Evolutionary conservation across 208 protist genomes (phyloP).

Genomic region (Trypanosoma vivax): DNA sequence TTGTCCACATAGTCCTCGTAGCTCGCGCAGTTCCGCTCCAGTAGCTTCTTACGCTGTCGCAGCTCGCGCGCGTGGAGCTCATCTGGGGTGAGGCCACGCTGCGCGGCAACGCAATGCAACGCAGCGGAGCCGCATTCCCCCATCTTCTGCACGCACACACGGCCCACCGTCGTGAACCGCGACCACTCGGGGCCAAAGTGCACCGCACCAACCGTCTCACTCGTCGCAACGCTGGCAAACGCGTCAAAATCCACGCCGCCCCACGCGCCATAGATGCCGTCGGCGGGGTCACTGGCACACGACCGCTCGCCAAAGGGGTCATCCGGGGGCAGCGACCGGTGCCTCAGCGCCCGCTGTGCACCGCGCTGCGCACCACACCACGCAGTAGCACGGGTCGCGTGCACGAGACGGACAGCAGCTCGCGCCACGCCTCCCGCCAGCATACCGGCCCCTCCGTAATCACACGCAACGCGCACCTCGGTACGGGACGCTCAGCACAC

Average conservation of each 20-base stretch:
- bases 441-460: too few relatives aligned
- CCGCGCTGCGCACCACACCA: not conserved
- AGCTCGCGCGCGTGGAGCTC: conserved; percentile 46
- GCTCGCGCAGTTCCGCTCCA: conserved; percentile 56
- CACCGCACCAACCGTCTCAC: conserved; percentile 49
- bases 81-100: conserved; percentile 20
- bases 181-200: conserved; percentile 84
- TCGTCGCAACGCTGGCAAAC: conserved; percentile 57
- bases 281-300: conserved; percentile 54
- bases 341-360: conserved; percentile 18
- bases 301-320: conserved; percentile 75
- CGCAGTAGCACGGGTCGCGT: too few relatives aligned
- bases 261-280: conserved; percentile 63
- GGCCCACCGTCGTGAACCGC: conserved; percentile 57
- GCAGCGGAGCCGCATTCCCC: conserved; percentile 16
- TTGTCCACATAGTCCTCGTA: conserved; percentile 67
- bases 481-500: too few relatives aligned
- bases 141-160: conserved; percentile 57
- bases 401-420: too few relatives aligned
- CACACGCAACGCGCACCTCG: too few relatives aligned
- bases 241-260: conserved; percentile 53
- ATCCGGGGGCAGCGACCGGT: conserved; percentile 43
- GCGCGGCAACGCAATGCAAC: not conserved
- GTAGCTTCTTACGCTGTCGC: conserved; percentile 22
- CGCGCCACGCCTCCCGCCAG: too few relatives aligned